Conservation (phyloP, 2,329 filamentous ascomycete species). For the Beauveria varroae region DNA sequence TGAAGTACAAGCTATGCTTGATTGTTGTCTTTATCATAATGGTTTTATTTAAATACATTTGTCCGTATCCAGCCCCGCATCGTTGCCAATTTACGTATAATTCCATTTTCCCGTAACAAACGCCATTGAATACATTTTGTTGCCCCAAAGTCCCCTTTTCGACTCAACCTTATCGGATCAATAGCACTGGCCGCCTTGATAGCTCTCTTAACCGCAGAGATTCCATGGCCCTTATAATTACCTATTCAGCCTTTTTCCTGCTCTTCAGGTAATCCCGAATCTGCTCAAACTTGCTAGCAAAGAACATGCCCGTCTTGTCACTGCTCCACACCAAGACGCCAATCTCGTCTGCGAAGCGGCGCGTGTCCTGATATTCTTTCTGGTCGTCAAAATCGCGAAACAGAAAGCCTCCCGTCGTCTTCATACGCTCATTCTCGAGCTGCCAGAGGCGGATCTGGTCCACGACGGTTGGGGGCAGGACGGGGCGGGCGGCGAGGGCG, state of each 20-base stretch:
- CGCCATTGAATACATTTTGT: not conserved
- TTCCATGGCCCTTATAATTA: too few species aligned
- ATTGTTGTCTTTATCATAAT: slow-evolving; percentile 5
- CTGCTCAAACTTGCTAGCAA: slow-evolving; percentile 86
- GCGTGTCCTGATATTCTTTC: slow-evolving; percentile 62
- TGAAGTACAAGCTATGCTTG: slow-evolving; percentile 2
- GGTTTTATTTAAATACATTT: slow-evolving; percentile 6
- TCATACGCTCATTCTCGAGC: slow-evolving; percentile 92
- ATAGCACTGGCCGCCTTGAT: too few species aligned
- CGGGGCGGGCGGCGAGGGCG: slow-evolving; percentile 50
- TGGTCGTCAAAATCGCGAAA: slow-evolving; percentile 78
- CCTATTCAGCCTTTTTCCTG: slow-evolving; percentile 43
- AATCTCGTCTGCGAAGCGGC: slow-evolving; percentile 78
- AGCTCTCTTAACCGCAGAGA: too few species aligned
- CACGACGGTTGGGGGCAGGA: slow-evolving; percentile 89
- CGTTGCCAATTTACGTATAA: not conserved
- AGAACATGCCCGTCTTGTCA: slow-evolving; percentile 75
- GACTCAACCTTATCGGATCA: not conserved
- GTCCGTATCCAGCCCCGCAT: not conserved
- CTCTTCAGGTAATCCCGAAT: slow-evolving; percentile 72
- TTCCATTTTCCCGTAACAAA: not conserved
- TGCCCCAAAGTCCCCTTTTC: not conserved
- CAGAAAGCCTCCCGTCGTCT: slow-evolving; percentile 71
- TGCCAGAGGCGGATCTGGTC: slow-evolving; percentile 98
- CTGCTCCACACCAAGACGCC: slow-evolving; percentile 86